Evolutionary conservation across 148 eudicot genomes (phyloP).

Genomic region (Fagopyrum tataricum): DNA sequence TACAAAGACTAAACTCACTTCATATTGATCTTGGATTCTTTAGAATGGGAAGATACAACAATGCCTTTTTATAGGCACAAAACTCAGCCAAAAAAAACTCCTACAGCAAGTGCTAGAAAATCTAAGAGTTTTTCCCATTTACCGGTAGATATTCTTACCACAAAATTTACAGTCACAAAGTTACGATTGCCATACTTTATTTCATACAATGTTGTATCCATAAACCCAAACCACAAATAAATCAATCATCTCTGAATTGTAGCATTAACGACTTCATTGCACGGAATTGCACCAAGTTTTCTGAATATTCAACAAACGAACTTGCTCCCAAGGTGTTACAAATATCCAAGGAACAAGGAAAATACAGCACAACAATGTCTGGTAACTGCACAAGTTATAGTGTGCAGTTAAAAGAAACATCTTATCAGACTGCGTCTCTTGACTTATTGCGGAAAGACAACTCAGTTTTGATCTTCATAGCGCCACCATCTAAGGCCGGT

Average conservation of each 20-base stretch:
- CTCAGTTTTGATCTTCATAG: neutral
- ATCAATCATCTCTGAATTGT: neutral
- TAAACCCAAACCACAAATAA: neutral
- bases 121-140: too few species aligned
- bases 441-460: constrained; percentile 9
- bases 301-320: constrained; percentile 3
- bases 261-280: neutral
- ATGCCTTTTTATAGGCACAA: too few species aligned
- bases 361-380: neutral
- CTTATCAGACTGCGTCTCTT: constrained; percentile 7
- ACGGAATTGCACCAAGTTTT: neutral
- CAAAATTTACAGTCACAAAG: too few species aligned
- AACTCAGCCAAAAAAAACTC: too few species aligned
- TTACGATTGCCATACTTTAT: too few species aligned
- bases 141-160: too few species aligned
- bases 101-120: too few species aligned
- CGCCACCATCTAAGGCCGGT: constrained; percentile 16
- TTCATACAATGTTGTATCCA: too few species aligned
- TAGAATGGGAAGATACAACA: too few species aligned
- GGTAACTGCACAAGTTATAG: neutral
- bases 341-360: neutral
- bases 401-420: neutral
- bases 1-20: too few species aligned
- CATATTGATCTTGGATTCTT: too few species aligned
- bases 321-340: neutral